These are phyloP conservation scores for Tetrahymena elliotti DNA, from an alignment of 73 alveolate species.

Conservation along the genomic window DNA sequence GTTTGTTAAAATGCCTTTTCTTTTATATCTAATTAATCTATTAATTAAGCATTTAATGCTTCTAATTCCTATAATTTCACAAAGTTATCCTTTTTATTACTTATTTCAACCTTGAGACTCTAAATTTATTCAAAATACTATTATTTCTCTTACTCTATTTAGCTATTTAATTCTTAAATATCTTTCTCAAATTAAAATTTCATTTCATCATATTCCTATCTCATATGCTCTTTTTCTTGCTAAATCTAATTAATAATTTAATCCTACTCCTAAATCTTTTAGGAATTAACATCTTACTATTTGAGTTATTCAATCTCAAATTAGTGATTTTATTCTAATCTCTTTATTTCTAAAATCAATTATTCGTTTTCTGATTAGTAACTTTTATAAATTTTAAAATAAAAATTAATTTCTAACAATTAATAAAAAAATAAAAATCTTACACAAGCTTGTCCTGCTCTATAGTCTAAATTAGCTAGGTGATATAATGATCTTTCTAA, in stretches of 20 bases:
- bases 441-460: not conserved
- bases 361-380: not conserved
- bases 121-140: not conserved
- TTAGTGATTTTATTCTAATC: not conserved
- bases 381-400: not conserved
- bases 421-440: not conserved
- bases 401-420: not conserved
- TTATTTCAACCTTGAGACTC: not conserved
- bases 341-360: not conserved
- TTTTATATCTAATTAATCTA: not conserved
- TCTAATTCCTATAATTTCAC: not conserved
- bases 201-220: not conserved
- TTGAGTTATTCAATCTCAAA: not conserved
- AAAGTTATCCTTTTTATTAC: not conserved
- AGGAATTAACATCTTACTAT: not conserved
- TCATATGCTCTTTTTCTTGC: not conserved
- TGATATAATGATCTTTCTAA: not conserved
- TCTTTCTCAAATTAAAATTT: not conserved
- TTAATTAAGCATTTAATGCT: not conserved
- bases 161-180: not conserved
- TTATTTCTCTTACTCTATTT: not conserved
- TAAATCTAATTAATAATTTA: not conserved
- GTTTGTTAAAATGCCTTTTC: not conserved
- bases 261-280: not conserved
- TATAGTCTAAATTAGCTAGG: not conserved